Evolutionary conservation across 768 basidiomycete genomes (phyloP), one percentile per base, ranked within the genome.

Genomic region (Gloeopeniophorella convolvens): DNA sequence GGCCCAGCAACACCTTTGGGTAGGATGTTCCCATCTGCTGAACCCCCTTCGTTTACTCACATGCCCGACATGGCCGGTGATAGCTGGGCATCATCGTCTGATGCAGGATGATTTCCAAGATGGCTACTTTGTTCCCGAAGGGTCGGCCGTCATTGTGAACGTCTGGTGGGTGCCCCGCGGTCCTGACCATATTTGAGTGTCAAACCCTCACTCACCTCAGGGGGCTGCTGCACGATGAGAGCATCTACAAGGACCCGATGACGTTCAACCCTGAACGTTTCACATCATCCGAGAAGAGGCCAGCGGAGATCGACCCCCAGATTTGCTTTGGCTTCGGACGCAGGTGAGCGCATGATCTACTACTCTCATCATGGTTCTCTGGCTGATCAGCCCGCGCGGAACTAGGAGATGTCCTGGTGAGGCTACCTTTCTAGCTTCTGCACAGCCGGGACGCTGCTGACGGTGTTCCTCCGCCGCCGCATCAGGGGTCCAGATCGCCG

Each of bases 241-340:
- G 56, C 21, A 47, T 50, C 6, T 72, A 71, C 56, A 43, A 50
- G 2, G 56, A 70, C 24, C 70, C 70, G 16, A 49, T 60, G 36
- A 27, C 45, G 1, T 71, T 72, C 59, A 65, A 63, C 23, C 70
- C 70, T 1, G 63, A 63, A 4, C 60, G 69, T 1, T 68, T 60
- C 51, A 35, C 66, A 2, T 28, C 57, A 3, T 45, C 56, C 8
- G 48, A 54, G 10, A 58, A 59, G 9, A 57, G 50, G 48, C 30
- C 51, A 13, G 46, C 64, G 2, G 60, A 65, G 48, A 44, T 27
- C 2, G 62, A 66, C 42, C 61, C 66, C 1, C 59, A 56, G 5
- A 39, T 40, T 5, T 58, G 50, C 23, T 68, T 66, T 46, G 67
- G 67, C 9, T 66, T 65, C 48, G 66, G 67, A 16, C 56, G 64